Percentiles rank a stretch among this genome's conserved stretches.
phyloP scores from a whole-genome alignment of 768 basidiomycete species.

The Amylocystis lapponica region DNA sequence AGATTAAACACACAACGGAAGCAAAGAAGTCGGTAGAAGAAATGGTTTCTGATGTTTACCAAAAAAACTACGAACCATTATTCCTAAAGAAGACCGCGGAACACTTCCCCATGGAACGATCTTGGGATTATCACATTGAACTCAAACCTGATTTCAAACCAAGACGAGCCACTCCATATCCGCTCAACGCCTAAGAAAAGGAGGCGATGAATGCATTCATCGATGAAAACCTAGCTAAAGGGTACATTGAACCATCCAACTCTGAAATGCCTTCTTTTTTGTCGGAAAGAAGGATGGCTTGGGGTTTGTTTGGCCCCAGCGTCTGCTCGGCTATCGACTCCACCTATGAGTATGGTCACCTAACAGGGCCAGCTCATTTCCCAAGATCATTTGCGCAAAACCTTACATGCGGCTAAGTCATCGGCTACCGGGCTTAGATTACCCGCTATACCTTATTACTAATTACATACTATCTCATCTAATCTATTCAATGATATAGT shows the following conservation, averaged over 20 bases:
- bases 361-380: too few species aligned
- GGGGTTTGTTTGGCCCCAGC: too few species aligned
- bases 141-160: conserved; percentile 21
- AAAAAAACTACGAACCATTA: conserved; percentile 18
- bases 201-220: conserved; percentile 13
- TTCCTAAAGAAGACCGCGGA: conserved; percentile 21
- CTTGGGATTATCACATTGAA: conserved; percentile 32
- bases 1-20: not conserved
- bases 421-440: too few species aligned
- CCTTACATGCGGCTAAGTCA: too few species aligned
- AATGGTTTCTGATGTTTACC: conserved; percentile 9
- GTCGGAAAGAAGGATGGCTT: conserved; percentile 25
- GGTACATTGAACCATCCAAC: conserved; percentile 16
- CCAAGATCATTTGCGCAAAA: too few species aligned
- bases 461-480: too few species aligned
- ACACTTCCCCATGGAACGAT: conserved; percentile 24
- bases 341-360: too few species aligned
- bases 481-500: too few species aligned
- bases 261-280: conserved; percentile 26
- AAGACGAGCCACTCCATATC: conserved; percentile 11
- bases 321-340: too few species aligned
- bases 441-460: too few species aligned
- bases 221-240: conserved; percentile 16
- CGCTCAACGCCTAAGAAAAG: conserved; percentile 12
- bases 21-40: conserved; percentile 5